Percentiles rank a stretch among this genome's conserved stretches.
phyloP scores from a whole-genome alignment of 2,329 filamentous ascomycete species.

The Neodidymelliopsis sp. region DNA sequence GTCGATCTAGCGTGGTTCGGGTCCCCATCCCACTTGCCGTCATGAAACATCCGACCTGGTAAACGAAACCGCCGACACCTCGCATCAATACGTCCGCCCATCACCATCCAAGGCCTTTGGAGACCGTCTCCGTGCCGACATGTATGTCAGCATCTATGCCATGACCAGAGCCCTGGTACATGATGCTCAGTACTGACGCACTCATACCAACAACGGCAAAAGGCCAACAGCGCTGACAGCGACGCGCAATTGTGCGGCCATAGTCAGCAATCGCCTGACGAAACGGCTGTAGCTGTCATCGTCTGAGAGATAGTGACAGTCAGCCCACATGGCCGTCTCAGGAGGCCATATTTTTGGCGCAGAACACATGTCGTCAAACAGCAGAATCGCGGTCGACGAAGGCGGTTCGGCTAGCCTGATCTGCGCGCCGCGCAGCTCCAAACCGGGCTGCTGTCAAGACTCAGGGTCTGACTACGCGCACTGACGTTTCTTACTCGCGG shows the following conservation, averaged over 20 bases:
- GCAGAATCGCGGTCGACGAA: slow-evolving; percentile 1
- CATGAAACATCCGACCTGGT: slow-evolving; percentile 14
- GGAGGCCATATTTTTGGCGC: slow-evolving; percentile 7
- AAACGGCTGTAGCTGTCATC: no score
- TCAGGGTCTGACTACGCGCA: slow-evolving; percentile 11
- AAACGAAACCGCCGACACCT: slow-evolving; percentile 19
- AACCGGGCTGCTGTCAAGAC: slow-evolving; percentile 11
- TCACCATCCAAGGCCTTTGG: slow-evolving; percentile 7
- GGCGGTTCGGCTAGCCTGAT: slow-evolving; percentile 10
- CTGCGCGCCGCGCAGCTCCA: slow-evolving; percentile 2
- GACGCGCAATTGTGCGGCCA: slow-evolving; percentile 9
- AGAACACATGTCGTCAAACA: slow-evolving; percentile 9
- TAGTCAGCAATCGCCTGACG: no score
- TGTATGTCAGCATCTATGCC: slow-evolving; percentile 7
- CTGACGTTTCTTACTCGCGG: slow-evolving; percentile 16
- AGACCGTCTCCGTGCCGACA: slow-evolving; percentile 1
- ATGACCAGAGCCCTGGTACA: slow-evolving; percentile 2
- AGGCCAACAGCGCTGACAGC: slow-evolving; percentile 1
- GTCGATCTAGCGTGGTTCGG: slow-evolving; percentile 16
- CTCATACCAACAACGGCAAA: neutral
- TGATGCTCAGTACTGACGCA: slow-evolving; percentile 9
- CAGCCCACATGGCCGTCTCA: slow-evolving; percentile 15
- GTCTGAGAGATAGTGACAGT: slow-evolving; percentile 3
- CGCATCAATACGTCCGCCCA: slow-evolving; percentile 2
- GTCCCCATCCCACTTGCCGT: slow-evolving; percentile 18